Evolutionary conservation across 345 rosid species (phyloP).

Genomic region (Lumnitzera racemosa): DNA sequence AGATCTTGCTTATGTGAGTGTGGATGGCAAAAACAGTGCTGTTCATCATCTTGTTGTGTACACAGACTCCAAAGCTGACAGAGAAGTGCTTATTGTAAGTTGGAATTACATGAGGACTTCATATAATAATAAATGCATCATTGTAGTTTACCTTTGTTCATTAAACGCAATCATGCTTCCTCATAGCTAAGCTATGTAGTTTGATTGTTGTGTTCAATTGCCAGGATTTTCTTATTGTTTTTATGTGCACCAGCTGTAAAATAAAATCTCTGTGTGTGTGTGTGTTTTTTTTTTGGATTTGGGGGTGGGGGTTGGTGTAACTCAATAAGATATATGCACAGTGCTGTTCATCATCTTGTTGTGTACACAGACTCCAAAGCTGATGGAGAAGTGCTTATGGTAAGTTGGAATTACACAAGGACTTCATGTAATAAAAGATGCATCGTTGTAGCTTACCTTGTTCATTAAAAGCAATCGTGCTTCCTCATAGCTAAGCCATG

Average conservation of each 20-base stretch:
- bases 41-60: constrained; percentile 52
- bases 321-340: constrained; percentile 1
- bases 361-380: constrained; percentile 61
- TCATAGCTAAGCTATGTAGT: too few species aligned
- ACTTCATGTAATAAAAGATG: not conserved
- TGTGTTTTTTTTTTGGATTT: too few species aligned
- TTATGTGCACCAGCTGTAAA: too few species aligned
- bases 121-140: not conserved
- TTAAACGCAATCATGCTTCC: too few species aligned
- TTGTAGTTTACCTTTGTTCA: not conserved
- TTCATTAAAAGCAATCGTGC: not conserved
- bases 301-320: too few species aligned
- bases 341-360: constrained; percentile 34
- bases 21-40: constrained; percentile 24
- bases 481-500: too few species aligned
- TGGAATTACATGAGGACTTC: not conserved
- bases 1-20: constrained; percentile 52
- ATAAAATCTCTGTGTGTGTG: too few species aligned
- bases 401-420: constrained; percentile 22
- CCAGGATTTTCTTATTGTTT: too few species aligned
- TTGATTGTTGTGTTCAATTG: too few species aligned
- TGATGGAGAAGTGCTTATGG: constrained; percentile 62
- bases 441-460: not conserved
- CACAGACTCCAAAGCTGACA: constrained; percentile 57
- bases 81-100: constrained; percentile 61